Base-by-base conservation (phyloP, 768 basidiomycete species). In the Xerocomus brunneocitrinus region DNA sequence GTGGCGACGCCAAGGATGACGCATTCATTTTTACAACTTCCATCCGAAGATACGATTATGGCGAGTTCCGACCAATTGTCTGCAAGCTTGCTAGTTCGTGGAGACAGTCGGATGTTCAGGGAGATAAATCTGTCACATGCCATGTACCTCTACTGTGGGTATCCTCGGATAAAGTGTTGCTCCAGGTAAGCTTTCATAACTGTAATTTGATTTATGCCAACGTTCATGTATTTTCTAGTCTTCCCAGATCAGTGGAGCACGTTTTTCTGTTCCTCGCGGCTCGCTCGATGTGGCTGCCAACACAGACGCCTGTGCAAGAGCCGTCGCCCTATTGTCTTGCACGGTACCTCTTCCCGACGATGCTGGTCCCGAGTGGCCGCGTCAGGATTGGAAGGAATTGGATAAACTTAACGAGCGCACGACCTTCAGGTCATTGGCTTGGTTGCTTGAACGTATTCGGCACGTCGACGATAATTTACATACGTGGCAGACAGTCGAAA, bases 381-480 rank as follows among this genome's bases (percentile, higher is more conserved):
- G 74, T 30, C 82, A 79, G 12, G 56, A 62, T 5, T 97, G 91
- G 91, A 73, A 71, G 39, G 88, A 92, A 60, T 82, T 98, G 41
- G 91, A 95, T 67, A 87, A 89, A 59, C 75, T 91, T 8, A 87
- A 95, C 60, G 91, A 95, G 64, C 84, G 93, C 4, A 74, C 79
- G 10, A 86, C 84, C 1, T 95, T 94, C 76, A 82, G 81, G 56
- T 76, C 84, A 5, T 66, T 95, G 14, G 88, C 92, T 2, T 98
- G 95, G 94, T 71, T 97, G 19, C 73, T 91, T 24, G 90, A 94
- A 64, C 83, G 91, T 47, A 79, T 95, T 56, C 83, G 89, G 12
- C 81, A 84, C 53, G 80, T 92, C 52, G 81, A 87, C 24, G 82
- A 82, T 35, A 72, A 79, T 53, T 79, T 88, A 60, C 73, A 71